Percentiles rank a stretch among this genome's conserved stretches.
These are phyloP conservation scores for Diaporthe ilicicola DNA, from an alignment of 2,329 filamentous ascomycete genomes.

Conservation along the genomic window DNA sequence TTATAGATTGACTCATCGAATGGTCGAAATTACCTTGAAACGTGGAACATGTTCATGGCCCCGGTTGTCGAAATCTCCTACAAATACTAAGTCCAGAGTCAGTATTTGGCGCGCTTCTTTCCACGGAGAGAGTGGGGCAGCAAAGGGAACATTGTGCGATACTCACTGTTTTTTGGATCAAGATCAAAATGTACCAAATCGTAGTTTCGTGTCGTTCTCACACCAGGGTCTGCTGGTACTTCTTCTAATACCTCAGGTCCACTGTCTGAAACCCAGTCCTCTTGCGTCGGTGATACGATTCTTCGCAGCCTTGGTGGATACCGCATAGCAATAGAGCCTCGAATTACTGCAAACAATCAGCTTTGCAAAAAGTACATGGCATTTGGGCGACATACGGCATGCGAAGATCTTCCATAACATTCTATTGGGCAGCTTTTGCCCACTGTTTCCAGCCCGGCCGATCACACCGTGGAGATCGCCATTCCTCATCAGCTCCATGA, in stretches of 20 bases:
- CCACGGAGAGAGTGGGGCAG: rapidly evolving
- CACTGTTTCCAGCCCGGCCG: background rate
- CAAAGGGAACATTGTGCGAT: rapidly evolving
- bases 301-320: background rate
- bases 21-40: background rate
- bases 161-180: background rate
- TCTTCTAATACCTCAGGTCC: background rate
- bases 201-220: background rate
- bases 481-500: slow-evolving; percentile 7
- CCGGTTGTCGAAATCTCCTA: background rate
- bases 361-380: rapidly evolving
- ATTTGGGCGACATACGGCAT: background rate
- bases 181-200: slow-evolving; percentile 16
- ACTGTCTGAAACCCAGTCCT: background rate
- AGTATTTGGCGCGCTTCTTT: background rate
- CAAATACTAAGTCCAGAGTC: background rate
- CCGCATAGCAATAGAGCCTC: background rate
- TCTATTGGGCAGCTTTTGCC: background rate
- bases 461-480: background rate
- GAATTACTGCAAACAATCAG: background rate
- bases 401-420: slow-evolving; percentile 1
- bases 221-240: background rate
- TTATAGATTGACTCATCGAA: background rate
- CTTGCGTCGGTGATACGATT: background rate
- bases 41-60: background rate